phyloP scores from a whole-genome alignment of 148 eudicot genomes.

The Fagopyrum homotropicum region DNA sequence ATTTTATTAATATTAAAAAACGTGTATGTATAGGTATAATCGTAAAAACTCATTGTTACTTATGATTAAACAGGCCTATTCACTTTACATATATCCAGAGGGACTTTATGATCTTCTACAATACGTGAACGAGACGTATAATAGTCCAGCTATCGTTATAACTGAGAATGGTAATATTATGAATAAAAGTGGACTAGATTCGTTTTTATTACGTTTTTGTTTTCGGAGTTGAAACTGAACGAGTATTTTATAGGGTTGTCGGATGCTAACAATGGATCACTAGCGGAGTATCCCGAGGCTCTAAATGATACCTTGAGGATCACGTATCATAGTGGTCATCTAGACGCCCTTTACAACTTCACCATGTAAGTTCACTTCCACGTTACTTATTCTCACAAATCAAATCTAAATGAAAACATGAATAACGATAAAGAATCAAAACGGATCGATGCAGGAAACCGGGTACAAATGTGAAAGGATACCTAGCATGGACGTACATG shows the following conservation, averaged over 20 bases:
- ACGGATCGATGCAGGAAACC: background rate
- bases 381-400: too few species aligned
- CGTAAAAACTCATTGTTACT: background rate
- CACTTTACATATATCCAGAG: constrained; percentile 8
- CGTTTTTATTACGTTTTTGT: too few species aligned
- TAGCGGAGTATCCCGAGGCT: background rate
- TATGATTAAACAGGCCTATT: background rate
- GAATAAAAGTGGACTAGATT: background rate
- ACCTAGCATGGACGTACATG: constrained; percentile 4
- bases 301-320: constrained; percentile 6
- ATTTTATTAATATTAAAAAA: background rate
- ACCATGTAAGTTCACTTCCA: constrained; percentile 3
- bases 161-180: constrained; percentile 2
- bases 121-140: constrained; percentile 6
- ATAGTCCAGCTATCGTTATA: background rate
- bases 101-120: constrained; percentile 11
- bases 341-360: background rate
- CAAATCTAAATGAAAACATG: too few species aligned
- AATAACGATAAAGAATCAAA: too few species aligned
- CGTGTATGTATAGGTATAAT: background rate
- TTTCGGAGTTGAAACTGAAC: too few species aligned
- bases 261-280: background rate
- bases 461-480: constrained; percentile 8
- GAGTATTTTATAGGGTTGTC: background rate
- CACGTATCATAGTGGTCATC: background rate